Evolutionary conservation across 768 basidiomycete genomes (phyloP), one percentile per base, ranked within the genome.

Genomic region (Phylloporus rhodoxanthus): DNA sequence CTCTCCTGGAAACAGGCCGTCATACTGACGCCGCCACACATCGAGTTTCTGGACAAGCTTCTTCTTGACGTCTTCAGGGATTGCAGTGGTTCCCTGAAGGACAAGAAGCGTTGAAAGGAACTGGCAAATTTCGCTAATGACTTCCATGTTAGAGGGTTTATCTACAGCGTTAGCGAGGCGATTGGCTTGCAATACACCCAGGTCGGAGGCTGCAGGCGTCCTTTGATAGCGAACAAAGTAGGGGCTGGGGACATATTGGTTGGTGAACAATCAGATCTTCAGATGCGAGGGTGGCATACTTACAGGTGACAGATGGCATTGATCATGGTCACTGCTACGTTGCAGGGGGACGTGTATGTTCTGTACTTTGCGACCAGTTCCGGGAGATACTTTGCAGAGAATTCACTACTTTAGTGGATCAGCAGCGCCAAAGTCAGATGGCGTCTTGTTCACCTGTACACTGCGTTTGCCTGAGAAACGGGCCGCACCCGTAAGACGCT

Each of bases 171-270:
- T 58, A 5, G 64, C 70, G 1, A 65, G 70, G 30, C 71, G 72
- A 40, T 64, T 65, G 15, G 69, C 67, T 45, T 75, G 72, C 14
- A 73, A 45, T 23, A 62, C 61, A 7, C 62, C 69, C 34, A 76
- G 43, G 21, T 67, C 68, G 47, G 57, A 61, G 7, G 61, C 67
- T 14, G 61, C 67, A 7, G 63, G 52, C 3, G 58, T 68, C 17
- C 55, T 66, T 28, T 62, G 51, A 49, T 70, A 74, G 25, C 74
- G 72, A 30, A 68, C 54, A 50, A 74, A 75, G 54, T 76, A 74
- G 9, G 74, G 67, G 2, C 75, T 74, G 42, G 11, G 45, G 10
- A 30, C 32, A 19, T 10, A 26, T 26, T 26, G 26, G 4, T 43
- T 29, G 21, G 11, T 45, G 13, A 14, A 2, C 29, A 26, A 14